Conservation (phyloP, 2,329 filamentous ascomycete genomes). For the Cordyceps javanica region DNA sequence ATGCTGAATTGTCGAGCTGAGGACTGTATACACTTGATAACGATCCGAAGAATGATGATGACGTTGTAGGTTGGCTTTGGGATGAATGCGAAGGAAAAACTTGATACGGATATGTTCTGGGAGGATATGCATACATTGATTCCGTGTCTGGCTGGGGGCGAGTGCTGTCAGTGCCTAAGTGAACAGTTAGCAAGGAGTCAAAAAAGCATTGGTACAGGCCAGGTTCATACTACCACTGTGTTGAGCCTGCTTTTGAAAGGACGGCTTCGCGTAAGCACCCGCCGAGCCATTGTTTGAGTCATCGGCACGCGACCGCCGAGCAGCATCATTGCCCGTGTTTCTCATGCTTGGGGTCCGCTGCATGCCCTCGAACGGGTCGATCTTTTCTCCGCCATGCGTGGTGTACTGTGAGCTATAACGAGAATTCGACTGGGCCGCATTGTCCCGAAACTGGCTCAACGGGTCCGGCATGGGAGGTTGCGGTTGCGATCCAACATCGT, state of each 20-base stretch:
- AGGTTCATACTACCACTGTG: background rate
- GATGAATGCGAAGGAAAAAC: background rate
- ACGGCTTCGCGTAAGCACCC: slow-evolving; percentile 7
- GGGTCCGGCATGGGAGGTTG: slow-evolving; percentile 36
- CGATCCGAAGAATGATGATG: slow-evolving; percentile 8
- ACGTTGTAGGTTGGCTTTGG: background rate
- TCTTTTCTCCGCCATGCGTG: slow-evolving; percentile 51
- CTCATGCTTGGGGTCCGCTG: slow-evolving; percentile 41
- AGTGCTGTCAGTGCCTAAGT: background rate
- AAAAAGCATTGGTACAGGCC: no score
- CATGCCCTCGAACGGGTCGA: slow-evolving; percentile 47
- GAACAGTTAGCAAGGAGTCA: background rate
- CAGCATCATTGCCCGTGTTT: slow-evolving; percentile 20
- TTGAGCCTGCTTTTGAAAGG: background rate
- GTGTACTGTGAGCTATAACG: slow-evolving; percentile 54
- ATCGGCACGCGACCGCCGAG: background rate
- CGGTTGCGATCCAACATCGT: slow-evolving; percentile 16
- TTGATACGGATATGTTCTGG: background rate
- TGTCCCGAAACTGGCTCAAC: slow-evolving; percentile 39
- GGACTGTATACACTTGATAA: slow-evolving; percentile 14
- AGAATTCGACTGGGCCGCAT: slow-evolving; percentile 36
- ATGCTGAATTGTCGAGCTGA: slow-evolving; percentile 16
- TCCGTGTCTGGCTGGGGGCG: slow-evolving; percentile 1
- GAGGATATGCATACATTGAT: slow-evolving; percentile 11
- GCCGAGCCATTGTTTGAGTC: background rate